Evolutionary conservation across 768 basidiomycete genomes (phyloP).

Genomic region (Boletus barrowsii): DNA sequence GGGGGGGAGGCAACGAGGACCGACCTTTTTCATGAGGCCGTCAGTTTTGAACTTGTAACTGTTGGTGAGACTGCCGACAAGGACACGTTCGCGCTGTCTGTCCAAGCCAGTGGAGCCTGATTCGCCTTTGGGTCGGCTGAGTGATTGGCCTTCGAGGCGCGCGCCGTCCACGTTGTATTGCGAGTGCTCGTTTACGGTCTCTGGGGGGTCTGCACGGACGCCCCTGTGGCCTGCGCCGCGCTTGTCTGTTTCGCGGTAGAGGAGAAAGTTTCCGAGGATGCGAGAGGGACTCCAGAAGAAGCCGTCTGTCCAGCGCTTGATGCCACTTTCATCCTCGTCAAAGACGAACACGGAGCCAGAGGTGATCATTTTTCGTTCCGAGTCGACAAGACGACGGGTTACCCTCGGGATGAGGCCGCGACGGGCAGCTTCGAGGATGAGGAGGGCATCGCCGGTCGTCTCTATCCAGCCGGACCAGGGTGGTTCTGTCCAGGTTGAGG

Average conservation of each 20-base stretch:
- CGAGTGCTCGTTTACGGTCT: constrained; percentile 39
- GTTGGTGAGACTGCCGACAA: constrained; percentile 90
- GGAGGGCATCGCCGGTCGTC: constrained; percentile 91
- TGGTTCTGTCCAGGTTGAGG: constrained; percentile 74
- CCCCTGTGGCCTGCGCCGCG: constrained; percentile 62
- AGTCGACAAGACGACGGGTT: constrained; percentile 86
- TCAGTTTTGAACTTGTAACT: constrained; percentile 90
- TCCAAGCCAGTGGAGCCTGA: constrained; percentile 49
- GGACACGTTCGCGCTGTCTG: constrained; percentile 71
- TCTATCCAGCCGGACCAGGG: constrained; percentile 96
- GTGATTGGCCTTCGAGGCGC: constrained; percentile 40
- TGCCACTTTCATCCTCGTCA: constrained; percentile 95
- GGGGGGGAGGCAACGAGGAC: constrained; percentile 23
- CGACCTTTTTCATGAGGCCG: constrained; percentile 96
- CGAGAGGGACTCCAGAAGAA: constrained; percentile 92
- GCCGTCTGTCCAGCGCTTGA: constrained; percentile 98
- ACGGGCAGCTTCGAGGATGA: constrained; percentile 92
- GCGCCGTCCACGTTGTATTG: constrained; percentile 35
- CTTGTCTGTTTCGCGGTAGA: constrained; percentile 94
- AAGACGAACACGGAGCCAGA: constrained; percentile 96
- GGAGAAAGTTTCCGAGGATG: constrained; percentile 91
- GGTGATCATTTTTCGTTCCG: constrained; percentile 89
- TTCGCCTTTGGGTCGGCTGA: constrained; percentile 65
- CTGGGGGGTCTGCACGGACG: constrained; percentile 40
- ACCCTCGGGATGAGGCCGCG: constrained; percentile 89